Conservation (phyloP, 495 filamentous ascomycete species). For the Acidomyces sp. region DNA sequence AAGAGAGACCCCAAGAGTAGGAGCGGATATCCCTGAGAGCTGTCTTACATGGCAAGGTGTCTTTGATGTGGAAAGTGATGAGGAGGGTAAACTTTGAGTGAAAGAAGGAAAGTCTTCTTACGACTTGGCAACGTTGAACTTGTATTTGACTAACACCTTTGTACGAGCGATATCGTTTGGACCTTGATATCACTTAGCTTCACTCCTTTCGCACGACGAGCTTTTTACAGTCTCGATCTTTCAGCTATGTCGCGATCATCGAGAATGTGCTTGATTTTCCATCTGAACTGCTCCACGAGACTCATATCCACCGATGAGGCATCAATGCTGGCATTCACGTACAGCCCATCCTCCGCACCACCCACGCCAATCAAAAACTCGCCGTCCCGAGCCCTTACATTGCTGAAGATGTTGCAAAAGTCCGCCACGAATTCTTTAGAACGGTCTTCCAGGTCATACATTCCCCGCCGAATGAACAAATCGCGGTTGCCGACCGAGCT, state of each 20-base stretch:
- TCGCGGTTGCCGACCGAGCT: conserved; percentile 24
- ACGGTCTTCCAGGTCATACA: conserved; percentile 17
- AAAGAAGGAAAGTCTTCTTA: too few relatives aligned
- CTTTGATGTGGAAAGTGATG: conserved; percentile 27
- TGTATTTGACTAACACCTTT: too few relatives aligned
- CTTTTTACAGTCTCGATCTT: not conserved
- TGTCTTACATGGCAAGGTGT: conserved; percentile 35
- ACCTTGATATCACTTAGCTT: too few relatives aligned
- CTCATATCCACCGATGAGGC: conserved; percentile 8
- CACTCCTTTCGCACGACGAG: too few relatives aligned
- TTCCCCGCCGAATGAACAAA: conserved; percentile 16
- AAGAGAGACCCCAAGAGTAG: conserved; percentile 31
- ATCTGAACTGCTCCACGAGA: conserved; percentile 21
- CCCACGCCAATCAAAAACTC: conserved; percentile 28
- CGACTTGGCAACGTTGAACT: too few relatives aligned
- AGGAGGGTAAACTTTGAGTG: not conserved
- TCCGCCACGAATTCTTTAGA: conserved; percentile 17
- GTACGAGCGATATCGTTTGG: too few relatives aligned
- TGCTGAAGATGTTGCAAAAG: conserved; percentile 8
- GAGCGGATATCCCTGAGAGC: conserved; percentile 27
- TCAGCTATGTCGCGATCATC: conserved; percentile 4
- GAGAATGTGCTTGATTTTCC: conserved; percentile 22
- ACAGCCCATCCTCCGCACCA: conserved; percentile 19
- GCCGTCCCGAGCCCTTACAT: conserved; percentile 24
- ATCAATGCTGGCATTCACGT: conserved; percentile 15